Evolutionary conservation across 2,329 filamentous ascomycete genomes (phyloP), one percentile per base, ranked within the genome.

Genomic region (Helotiales sp.): DNA sequence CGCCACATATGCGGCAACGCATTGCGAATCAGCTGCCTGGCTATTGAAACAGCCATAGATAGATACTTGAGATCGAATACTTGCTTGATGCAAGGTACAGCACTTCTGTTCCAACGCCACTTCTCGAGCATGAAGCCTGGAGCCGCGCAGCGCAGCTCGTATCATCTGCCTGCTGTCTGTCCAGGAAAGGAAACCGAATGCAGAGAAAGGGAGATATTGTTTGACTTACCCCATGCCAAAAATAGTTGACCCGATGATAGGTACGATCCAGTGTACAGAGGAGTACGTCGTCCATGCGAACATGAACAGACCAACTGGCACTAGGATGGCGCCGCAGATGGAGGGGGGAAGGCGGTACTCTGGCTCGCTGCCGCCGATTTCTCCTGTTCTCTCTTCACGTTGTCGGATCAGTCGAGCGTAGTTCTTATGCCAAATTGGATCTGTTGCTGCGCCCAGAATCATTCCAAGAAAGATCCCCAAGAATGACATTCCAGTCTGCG

Each of bases 241-340:
- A 52, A 94, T 81, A 49, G 78, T 84, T 30, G 88, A 91, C 22
- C 89, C 91, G 79, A 94, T 89, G 71, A 93, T 89, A 28, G 91
- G 90, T 54, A 89, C 84, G 69, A 92, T 91, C 89, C 89, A 95
- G 79, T 93, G 90, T 58, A 97, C 86, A 72, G 79, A 85, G 1
- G 89, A 79, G 77, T 89, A 94, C 15, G 91, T 91, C 4, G 92
- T 93, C 91, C 93, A 97, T 24, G 88, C 93, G 79, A 97, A 97
- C 80, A 92, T 91, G 78, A 97, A 97, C 17, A 98, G 80, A 6
- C 93, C 92, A 64, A 91, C 82, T 5, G 93, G 92, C 34, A 96
- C 92, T 10, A 97, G 79, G 52, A 93, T 79, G 0, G 89, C 89
- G n/a, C 94, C 95, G 7, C 84, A 77, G 61, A 94, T 91, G 22